Base-by-base conservation (phyloP, 2,329 filamentous ascomycete species). In the Neocucurbitaria cava region DNA sequence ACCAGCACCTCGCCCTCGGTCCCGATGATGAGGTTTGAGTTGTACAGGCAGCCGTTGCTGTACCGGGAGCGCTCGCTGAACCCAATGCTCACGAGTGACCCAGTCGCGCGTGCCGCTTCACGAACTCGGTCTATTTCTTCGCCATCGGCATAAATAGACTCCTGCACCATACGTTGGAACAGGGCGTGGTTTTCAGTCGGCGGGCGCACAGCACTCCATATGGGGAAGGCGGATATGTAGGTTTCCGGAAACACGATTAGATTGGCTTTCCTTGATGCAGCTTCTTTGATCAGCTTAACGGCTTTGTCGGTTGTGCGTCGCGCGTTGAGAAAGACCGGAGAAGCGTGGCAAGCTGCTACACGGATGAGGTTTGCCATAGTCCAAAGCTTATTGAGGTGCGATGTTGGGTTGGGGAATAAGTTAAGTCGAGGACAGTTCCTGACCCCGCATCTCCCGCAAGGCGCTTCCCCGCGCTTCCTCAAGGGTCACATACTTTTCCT, bases 171-270 rank as follows among this genome's bases (percentile, higher is more conserved):
- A 5, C 71, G 73, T n/a, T 73, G 68, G 65, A 84, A 85, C 46
- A 84, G 70, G 9, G 69, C 63, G 52, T 85, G 82, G 52, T 83
- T 83, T 5, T 82, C 77, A 0, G 77, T 78, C 0, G 83, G 83
- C 0, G 82, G 62, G 0, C 75, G 71, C 0, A 82, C 20, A 1
- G 81, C 71, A 18, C 77, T 80, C 83, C 83, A 85, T 18, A 83
- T 50, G 0, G 83, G 83, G 44, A 84, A 85, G 0, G 80, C 83
- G 0, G 82, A 77, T 38, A 85, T 82, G 61, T 76, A 83, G 0
- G 80, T 78, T 62, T 85, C 83, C 0, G 83, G 82, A 57, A 85
- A 85, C 24, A 83, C 78, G 11, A 85, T 76, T 3, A 85, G 69
- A 20, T 83, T 77, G 7, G 83, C 82, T 0, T 64, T 62, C 46